Base-by-base conservation (phyloP, 345 rosid species). In the Eucalyptus pauciflora region DNA sequence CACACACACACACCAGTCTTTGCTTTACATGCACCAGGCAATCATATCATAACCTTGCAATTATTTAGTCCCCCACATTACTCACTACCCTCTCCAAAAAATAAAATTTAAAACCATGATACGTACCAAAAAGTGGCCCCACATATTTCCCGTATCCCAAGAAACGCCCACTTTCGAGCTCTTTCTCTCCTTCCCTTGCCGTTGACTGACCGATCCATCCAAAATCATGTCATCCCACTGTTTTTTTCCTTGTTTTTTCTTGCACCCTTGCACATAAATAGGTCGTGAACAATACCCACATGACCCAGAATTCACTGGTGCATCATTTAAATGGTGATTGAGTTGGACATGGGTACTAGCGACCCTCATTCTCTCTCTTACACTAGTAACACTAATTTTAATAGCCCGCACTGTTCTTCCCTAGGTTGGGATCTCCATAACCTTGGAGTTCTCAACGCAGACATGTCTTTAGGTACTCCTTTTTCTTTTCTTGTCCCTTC, bases 371-470 rank as follows among this genome's bases (percentile, higher is more conserved):
- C 71, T 50, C 87, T 29, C 62, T 85, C 87, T 86, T 50, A 86
- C 62, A 86, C 87, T 15, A 86, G 87, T 13, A 7, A 54, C 80
- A 33, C 80, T 69, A 33, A 69, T 69, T 33, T 41, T 43, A 41
- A 41, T 37, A 48, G 83, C 90, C 86, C 87, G 60, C 51, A 51
- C 54, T 14, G 58, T 85, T 88, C 94, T 92, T 94, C 95, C 91
- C 92, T 91, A 27, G 90, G 94, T 94, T 96, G 98, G 98, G 98
- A 95, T 96, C 95, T 93, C 88, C 98, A 94, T 89, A 94, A 92
- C 94, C 93, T 96, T 89, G 98, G 95, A 94, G 90, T 95, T 94
- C 89, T 95, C 96, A 94, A 93, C 93, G 92, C 96, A 92, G 98
- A 96, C 94, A 94, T 94, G 93, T 94, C 96, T 90, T 89, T 94